Evolutionary conservation across 345 rosid genomes (phyloP).

Genomic region (Populus simonii): DNA sequence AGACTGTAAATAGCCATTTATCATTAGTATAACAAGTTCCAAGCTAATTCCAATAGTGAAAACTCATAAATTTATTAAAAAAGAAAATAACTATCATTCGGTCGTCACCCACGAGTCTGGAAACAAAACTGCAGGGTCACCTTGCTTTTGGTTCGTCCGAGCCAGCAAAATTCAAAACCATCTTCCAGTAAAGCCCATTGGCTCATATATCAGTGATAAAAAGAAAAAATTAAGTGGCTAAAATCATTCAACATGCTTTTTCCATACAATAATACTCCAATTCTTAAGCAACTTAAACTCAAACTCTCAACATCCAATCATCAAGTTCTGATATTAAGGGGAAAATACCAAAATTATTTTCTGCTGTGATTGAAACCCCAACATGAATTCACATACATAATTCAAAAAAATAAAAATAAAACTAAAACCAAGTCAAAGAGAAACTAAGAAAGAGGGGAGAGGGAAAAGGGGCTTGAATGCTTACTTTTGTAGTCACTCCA

Average conservation of each 20-base stretch:
- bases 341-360: neutral
- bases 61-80: neutral
- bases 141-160: neutral
- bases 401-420: neutral
- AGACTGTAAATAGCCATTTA: neutral
- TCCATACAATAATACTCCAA: neutral
- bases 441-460: neutral
- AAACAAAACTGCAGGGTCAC: neutral
- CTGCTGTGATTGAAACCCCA: neutral
- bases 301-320: neutral
- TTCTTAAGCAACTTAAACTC: neutral
- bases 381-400: neutral
- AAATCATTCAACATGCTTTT: neutral
- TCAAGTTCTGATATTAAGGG: neutral
- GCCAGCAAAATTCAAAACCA: neutral
- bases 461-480: neutral
- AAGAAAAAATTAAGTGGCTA: neutral
- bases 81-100: no score
- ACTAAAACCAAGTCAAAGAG: neutral
- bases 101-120: neutral
- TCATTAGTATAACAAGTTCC: neutral
- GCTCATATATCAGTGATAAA: neutral
- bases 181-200: neutral
- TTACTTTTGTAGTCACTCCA: constrained; percentile 93
- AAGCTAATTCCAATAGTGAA: neutral